Conservation (phyloP, 768 basidiomycete species). For the Boletus sp. region DNA sequence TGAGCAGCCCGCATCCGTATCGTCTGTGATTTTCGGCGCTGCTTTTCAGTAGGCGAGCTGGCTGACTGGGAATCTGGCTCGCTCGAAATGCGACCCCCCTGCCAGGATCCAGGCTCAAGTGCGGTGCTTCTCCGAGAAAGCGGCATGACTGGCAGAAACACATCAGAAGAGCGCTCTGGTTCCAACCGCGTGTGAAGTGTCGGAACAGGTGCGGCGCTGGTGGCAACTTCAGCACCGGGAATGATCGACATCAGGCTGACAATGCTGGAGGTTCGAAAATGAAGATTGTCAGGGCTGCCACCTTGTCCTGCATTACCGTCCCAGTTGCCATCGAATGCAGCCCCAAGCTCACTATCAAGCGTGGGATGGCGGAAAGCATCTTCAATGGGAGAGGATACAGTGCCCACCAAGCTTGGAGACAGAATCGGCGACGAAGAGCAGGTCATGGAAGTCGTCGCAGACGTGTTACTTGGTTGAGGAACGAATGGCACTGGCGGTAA, state of each 20-base stretch:
- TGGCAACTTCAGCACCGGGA: constrained; percentile 25
- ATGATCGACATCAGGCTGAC: constrained; percentile 43
- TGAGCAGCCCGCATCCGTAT: constrained; percentile 55
- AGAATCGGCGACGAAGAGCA: constrained; percentile 21
- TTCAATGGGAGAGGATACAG: constrained; percentile 5
- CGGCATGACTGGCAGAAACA: not conserved
- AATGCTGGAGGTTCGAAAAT: constrained; percentile 53
- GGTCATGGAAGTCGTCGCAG: constrained; percentile 12
- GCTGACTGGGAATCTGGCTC: constrained; percentile 29
- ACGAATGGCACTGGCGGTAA: constrained; percentile 33
- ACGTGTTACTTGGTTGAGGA: constrained; percentile 30
- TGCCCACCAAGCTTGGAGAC: constrained; percentile 3
- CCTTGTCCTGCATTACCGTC: constrained; percentile 1
- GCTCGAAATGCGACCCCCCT: constrained; percentile 4
- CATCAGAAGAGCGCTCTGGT: not conserved
- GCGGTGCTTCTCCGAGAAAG: constrained; percentile 7
- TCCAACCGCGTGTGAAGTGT: not conserved
- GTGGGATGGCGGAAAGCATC: constrained; percentile 29
- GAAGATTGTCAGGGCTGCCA: constrained; percentile 36
- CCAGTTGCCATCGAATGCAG: constrained; percentile 38
- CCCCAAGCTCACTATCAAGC: constrained; percentile 58
- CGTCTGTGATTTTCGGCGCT: constrained; percentile 43
- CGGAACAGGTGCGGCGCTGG: constrained; percentile 2
- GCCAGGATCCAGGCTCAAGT: constrained; percentile 12
- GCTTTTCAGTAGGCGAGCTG: constrained; percentile 25